phyloP scores from a whole-genome alignment of 2,329 filamentous ascomycete species.

The Esteya vermicola region DNA sequence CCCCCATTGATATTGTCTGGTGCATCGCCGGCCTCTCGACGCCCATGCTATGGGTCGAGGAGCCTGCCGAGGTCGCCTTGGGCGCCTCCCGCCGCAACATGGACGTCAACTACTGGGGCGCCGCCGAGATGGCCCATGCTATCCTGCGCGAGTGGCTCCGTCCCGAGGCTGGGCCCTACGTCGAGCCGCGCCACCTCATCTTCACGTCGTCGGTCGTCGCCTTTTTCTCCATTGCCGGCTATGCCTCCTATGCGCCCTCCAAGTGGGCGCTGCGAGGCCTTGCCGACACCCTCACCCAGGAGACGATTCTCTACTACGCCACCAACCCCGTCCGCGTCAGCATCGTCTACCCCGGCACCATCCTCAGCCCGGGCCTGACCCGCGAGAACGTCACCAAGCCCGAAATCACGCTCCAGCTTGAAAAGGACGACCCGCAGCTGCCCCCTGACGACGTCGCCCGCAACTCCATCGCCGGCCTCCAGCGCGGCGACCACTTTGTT shows the following conservation, averaged over 20 bases:
- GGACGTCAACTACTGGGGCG: constrained; percentile 86
- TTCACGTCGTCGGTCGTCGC: constrained; percentile 70
- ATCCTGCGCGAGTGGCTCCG: constrained; percentile 62
- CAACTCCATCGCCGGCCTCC: constrained; percentile 56
- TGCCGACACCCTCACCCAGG: constrained; percentile 70
- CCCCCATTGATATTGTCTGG: constrained; percentile 76
- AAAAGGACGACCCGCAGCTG: constrained; percentile 70
- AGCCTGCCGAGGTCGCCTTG: constrained; percentile 39
- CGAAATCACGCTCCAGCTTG: constrained; percentile 61
- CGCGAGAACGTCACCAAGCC: constrained; percentile 71
- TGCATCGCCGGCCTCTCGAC: constrained; percentile 65
- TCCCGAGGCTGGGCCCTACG: constrained; percentile 27
- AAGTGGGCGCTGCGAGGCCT: constrained; percentile 78
- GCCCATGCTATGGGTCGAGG: constrained; percentile 68
- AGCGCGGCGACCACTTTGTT: constrained; percentile 67
- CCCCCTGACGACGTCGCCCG: constrained; percentile 64
- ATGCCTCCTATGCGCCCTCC: constrained; percentile 66
- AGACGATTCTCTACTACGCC: constrained; percentile 74
- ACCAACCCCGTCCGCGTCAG: constrained; percentile 53
- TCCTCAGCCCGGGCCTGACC: constrained; percentile 60
- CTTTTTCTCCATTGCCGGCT: constrained; percentile 67
- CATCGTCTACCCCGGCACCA: constrained; percentile 72
- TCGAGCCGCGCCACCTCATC: constrained; percentile 60
- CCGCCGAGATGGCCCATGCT: constrained; percentile 73
- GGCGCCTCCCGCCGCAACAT: constrained; percentile 60